Conservation (phyloP, 139 green algal species). For the Chlamydomonas urium region DNA sequence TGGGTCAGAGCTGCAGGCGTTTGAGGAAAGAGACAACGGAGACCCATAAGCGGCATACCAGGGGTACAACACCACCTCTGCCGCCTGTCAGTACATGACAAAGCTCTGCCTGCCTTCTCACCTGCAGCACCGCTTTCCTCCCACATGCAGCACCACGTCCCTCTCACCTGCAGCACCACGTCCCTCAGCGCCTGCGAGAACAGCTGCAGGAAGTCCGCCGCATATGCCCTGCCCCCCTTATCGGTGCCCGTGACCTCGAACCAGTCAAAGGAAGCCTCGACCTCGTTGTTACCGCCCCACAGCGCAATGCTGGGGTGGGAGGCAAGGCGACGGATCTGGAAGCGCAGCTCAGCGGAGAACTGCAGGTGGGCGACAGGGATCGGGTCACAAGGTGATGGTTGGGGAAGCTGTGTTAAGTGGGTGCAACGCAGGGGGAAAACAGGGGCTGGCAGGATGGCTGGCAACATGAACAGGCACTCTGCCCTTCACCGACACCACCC, state of each 20-base stretch:
- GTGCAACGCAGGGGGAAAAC: too few species aligned
- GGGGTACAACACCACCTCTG: too few species aligned
- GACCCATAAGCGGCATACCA: too few species aligned
- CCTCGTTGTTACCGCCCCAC: slow-evolving; percentile 33
- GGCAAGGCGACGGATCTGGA: slow-evolving; percentile 45
- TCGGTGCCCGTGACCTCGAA: neutral
- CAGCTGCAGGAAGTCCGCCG: slow-evolving; percentile 7
- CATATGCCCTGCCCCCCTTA: neutral
- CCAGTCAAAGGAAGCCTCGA: slow-evolving; percentile 13
- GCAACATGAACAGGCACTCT: too few species aligned
- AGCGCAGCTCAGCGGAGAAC: neutral
- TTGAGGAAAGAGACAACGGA: too few species aligned
- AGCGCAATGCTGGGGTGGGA: slow-evolving; percentile 61
- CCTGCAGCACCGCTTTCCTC: neutral
- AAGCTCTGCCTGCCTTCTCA: too few species aligned
- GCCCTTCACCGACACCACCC: too few species aligned
- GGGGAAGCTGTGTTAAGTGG: too few species aligned
- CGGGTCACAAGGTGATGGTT: too few species aligned
- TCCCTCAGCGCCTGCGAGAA: neutral
- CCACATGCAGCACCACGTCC: neutral
- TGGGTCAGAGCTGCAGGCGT: too few species aligned
- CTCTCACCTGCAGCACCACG: neutral
- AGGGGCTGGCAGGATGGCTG: too few species aligned
- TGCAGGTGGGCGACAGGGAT: neutral
- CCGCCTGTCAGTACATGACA: too few species aligned